A percentile compares a stretch with the other conserved stretches of the same genome.
These are phyloP conservation scores for Vigna unguiculata DNA, from an alignment of 306 rosid species.

Conservation along the genomic window DNA sequence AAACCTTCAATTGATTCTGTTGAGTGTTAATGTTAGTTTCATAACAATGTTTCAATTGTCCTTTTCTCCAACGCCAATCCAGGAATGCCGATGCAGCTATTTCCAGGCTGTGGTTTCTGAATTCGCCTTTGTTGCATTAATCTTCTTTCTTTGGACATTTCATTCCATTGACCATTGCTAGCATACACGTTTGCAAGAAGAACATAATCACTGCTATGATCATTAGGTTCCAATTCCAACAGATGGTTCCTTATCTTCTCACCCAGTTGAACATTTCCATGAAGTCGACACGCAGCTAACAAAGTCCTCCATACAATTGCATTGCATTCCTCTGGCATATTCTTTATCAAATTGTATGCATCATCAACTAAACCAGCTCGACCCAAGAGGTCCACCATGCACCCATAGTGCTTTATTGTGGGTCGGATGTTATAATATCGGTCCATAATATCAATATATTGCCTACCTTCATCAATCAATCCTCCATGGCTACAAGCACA, in stretches of 20 bases:
- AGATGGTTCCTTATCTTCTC: constrained; percentile 70
- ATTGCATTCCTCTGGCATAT: constrained; percentile 71
- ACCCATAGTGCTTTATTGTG: constrained; percentile 79
- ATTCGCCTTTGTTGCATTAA: constrained; percentile 57
- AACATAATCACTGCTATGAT: constrained; percentile 80
- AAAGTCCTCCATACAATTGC: constrained; percentile 82
- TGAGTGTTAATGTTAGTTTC: not conserved
- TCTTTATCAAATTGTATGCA: constrained; percentile 61
- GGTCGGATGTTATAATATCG: constrained; percentile 61
- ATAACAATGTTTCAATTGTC: constrained; percentile 22
- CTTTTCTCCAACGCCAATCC: constrained; percentile 20
- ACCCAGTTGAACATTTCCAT: constrained; percentile 65
- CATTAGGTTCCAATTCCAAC: constrained; percentile 58
- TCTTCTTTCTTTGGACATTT: constrained; percentile 59
- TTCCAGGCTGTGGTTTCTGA: constrained; percentile 65
- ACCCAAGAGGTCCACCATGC: constrained; percentile 81
- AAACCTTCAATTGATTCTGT: not conserved
- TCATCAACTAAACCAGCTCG: constrained; percentile 75
- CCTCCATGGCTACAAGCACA: constrained; percentile 83
- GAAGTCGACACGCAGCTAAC: constrained; percentile 69
- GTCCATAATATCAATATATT: constrained; percentile 58
- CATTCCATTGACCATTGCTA: constrained; percentile 67
- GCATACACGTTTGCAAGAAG: constrained; percentile 81
- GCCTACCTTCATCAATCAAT: constrained; percentile 68
- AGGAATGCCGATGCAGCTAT: constrained; percentile 54